Conservation (phyloP, 176 grass and related monocot species). For the Oryza punctata region DNA sequence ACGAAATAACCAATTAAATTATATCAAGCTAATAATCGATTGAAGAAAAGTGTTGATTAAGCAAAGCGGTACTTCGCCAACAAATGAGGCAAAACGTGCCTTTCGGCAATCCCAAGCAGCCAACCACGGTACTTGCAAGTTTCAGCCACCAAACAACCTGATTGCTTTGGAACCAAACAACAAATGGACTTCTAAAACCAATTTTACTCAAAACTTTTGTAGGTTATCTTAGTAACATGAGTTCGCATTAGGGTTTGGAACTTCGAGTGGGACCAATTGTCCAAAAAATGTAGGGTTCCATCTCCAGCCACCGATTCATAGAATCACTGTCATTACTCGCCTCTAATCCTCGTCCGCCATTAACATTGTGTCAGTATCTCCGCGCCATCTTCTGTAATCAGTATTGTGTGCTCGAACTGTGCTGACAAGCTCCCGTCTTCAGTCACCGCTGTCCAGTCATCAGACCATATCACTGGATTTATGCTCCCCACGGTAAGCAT, state of each 20-base stretch:
- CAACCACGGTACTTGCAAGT: conserved; percentile 23
- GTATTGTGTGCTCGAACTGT: conserved; percentile 90
- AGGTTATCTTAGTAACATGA: background rate
- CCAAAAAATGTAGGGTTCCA: conserved; percentile 12
- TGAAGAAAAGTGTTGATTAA: conserved; percentile 23
- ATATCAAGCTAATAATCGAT: conserved; percentile 2
- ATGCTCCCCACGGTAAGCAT: conserved; percentile 90
- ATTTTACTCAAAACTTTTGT: background rate
- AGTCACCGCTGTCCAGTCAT: conserved; percentile 91
- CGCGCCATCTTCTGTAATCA: conserved; percentile 70
- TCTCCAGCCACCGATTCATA: background rate
- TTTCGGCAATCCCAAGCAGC: conserved; percentile 37
- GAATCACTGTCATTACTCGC: background rate
- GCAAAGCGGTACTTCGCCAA: conserved; percentile 25
- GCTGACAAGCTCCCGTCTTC: conserved; percentile 83
- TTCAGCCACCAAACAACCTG: background rate
- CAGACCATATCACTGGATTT: conserved; percentile 73
- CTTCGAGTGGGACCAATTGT: background rate
- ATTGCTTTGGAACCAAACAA: conserved; percentile 19
- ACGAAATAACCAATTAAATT: background rate
- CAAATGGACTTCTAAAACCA: background rate
- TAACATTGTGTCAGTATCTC: conserved; percentile 83
- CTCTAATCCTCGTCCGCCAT: background rate
- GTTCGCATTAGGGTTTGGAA: conserved; percentile 7
- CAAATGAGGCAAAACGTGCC: conserved; percentile 30